Percentiles rank a stretch among this genome's conserved stretches.
Conservation (phyloP, 202 grass and related monocot species). For the Carex arenaria region DNA sequence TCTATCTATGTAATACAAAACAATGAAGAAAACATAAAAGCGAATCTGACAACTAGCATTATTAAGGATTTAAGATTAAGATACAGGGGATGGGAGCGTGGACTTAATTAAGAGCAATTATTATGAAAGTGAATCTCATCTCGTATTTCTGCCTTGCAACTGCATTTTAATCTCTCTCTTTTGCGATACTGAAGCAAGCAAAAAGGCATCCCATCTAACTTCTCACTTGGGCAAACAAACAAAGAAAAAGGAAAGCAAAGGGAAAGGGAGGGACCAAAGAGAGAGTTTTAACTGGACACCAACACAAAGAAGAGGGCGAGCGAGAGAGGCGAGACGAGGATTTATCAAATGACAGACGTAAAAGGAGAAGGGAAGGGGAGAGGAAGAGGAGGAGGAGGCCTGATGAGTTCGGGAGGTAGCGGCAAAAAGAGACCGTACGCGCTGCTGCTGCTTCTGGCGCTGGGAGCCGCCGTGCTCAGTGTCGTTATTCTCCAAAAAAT, state of each 20-base stretch:
- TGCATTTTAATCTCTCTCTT: constrained; percentile 12
- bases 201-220: constrained; percentile 14
- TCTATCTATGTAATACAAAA: constrained; percentile 8
- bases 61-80: not conserved
- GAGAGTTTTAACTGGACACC: not conserved
- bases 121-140: not conserved
- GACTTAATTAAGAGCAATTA: constrained; percentile 15
- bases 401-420: not conserved
- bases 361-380: constrained; percentile 10
- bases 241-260: not conserved
- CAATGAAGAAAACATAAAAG: not conserved
- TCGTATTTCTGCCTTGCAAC: not conserved
- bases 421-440: constrained; percentile 42
- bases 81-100: not conserved
- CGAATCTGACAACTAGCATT: constrained; percentile 7
- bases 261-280: not conserved
- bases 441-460: constrained; percentile 55
- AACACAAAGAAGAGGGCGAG: not conserved
- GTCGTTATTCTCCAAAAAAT: constrained; percentile 63
- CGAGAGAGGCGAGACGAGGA: not conserved
- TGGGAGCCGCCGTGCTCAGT: constrained; percentile 40
- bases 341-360: constrained; percentile 3
- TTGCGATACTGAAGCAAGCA: constrained; percentile 9
- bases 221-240: not conserved
- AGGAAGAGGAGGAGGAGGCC: not conserved